A percentile compares a stretch with the other conserved stretches of the same genome.
phyloP scores from a whole-genome alignment of 495 filamentous ascomycete genomes.

The Penicillium mononematosum region DNA sequence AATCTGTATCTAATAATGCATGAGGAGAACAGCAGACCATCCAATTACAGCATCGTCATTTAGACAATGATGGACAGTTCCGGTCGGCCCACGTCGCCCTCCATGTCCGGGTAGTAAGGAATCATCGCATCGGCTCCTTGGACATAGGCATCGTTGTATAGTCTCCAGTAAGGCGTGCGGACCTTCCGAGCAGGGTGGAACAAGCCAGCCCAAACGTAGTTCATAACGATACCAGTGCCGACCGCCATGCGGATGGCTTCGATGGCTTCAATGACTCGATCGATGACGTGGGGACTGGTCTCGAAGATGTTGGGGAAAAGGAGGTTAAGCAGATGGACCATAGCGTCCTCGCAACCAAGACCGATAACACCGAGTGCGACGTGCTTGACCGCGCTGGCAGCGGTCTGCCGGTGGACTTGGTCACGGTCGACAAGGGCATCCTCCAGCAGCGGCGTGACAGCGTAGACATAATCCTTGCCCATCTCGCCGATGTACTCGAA shows the following conservation, averaged over 20 bases:
- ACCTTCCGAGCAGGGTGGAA: conserved; percentile 98
- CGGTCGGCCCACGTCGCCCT: conserved; percentile 70
- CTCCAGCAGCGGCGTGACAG: conserved; percentile 93
- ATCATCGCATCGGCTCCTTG: conserved; percentile 91
- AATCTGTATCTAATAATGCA: conserved; percentile 20
- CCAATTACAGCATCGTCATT: conserved; percentile 29
- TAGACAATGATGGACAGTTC: conserved; percentile 85
- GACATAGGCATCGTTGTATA: conserved; percentile 98
- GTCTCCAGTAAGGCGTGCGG: conserved; percentile 83
- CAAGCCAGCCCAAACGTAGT: conserved; percentile 95
- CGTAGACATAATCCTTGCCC: conserved; percentile 99
- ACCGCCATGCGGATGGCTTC: conserved; percentile 95
- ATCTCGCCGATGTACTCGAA: conserved; percentile 99
- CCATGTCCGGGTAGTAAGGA: conserved; percentile 86
- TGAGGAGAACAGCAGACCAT: conserved; percentile 20
- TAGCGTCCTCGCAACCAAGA: conserved; percentile 96
- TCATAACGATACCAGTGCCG: conserved; percentile 86
- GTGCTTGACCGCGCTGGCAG: conserved; percentile 94
- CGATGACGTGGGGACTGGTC: conserved; percentile 97
- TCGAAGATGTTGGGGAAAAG: conserved; percentile 98
- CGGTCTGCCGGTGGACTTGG: conserved; percentile 97
- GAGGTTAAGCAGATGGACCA: conserved; percentile 95
- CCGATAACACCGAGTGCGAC: conserved; percentile 94
- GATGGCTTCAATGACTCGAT: conserved; percentile 94
- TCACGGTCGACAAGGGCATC: conserved; percentile 97